These are phyloP conservation scores for Cucumis hystrix DNA, from an alignment of 306 rosid genomes.

Conservation along the genomic window DNA sequence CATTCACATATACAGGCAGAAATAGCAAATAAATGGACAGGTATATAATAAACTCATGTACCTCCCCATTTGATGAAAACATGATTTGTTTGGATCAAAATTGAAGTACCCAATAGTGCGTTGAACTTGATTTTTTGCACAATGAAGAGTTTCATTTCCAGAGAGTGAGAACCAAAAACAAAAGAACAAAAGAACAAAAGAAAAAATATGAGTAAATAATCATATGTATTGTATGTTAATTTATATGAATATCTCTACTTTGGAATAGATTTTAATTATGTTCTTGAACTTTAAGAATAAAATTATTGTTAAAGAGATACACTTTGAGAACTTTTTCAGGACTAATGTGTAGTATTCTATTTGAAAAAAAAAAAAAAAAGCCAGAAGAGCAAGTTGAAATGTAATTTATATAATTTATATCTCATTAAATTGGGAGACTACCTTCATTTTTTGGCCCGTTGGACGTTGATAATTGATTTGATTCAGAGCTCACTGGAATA, in stretches of 20 bases:
- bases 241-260: too few relatives aligned
- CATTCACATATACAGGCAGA: not conserved
- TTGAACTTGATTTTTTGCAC: not conserved
- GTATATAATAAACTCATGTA: not conserved
- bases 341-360: too few relatives aligned
- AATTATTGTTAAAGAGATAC: too few relatives aligned
- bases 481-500: slow-evolving; percentile 67
- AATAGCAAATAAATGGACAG: not conserved
- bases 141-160: not conserved
- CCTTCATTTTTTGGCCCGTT: not conserved
- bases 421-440: slow-evolving; percentile 13
- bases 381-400: too few relatives aligned
- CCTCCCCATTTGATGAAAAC: not conserved
- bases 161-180: not conserved
- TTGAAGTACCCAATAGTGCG: not conserved
- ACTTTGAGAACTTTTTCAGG: too few relatives aligned
- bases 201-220: not conserved
- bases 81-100: not conserved
- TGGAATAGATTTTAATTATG: too few relatives aligned
- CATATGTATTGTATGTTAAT: not conserved
- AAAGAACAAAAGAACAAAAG: not conserved
- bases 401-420: not conserved
- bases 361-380: too few relatives aligned
- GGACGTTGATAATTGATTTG: slow-evolving; percentile 12
- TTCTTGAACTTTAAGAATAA: too few relatives aligned